Evolutionary conservation across 805 yeast species (phyloP).

Genomic region (Scheffersomyces amazonensis): DNA sequence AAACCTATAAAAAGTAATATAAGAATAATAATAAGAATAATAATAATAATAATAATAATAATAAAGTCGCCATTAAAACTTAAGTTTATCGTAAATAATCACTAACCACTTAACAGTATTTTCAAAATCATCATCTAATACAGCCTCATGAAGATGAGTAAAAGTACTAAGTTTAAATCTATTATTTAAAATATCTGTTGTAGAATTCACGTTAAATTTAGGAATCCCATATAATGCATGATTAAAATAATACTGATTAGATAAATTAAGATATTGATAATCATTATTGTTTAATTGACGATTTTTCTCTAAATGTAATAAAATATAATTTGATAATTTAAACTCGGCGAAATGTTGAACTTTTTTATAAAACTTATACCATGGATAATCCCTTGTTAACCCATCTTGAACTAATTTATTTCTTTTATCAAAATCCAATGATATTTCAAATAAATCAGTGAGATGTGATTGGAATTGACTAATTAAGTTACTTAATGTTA

Average conservation of each 20-base stretch:
- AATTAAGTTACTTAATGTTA: slow-evolving; percentile 12
- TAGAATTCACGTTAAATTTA: slow-evolving; percentile 6
- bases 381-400: slow-evolving; percentile 67
- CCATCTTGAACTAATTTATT: slow-evolving; percentile 46
- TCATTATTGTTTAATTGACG: slow-evolving; percentile 18
- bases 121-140: slow-evolving; percentile 19
- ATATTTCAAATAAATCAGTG: slow-evolving; percentile 12
- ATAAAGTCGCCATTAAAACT: no score
- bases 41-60: no score
- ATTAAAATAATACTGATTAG: slow-evolving; percentile 9
- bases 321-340: slow-evolving; percentile 50
- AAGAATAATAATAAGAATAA: no score
- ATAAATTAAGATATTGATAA: slow-evolving; percentile 11
- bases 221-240: slow-evolving; percentile 22
- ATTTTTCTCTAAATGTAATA: slow-evolving; percentile 38
- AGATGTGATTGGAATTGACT: slow-evolving; percentile 10
- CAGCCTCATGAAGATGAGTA: slow-evolving; percentile 16
- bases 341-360: slow-evolving; percentile 55
- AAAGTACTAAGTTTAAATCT: slow-evolving; percentile 14
- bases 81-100: slow-evolving; percentile 21
- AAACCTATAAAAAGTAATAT: no score
- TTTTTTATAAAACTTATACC: slow-evolving; percentile 67
- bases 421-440: slow-evolving; percentile 47
- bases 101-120: slow-evolving; percentile 20
- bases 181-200: slow-evolving; percentile 2